phyloP scores from a whole-genome alignment of 768 basidiomycete species.

The Amanita molliuscula region DNA sequence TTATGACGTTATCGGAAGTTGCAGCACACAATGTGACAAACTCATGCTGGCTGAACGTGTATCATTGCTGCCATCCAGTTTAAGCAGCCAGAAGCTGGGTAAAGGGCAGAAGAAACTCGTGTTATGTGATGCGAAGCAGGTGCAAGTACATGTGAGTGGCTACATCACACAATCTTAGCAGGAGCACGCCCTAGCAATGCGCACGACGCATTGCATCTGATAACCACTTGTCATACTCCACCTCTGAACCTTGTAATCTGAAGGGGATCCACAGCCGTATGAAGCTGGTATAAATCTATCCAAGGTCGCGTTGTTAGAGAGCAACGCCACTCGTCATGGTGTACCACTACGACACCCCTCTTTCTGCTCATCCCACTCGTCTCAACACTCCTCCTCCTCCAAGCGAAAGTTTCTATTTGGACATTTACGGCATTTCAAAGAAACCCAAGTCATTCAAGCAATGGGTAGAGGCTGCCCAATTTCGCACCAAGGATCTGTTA shows the following conservation, averaged over 20 bases:
- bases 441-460: conserved; percentile 14
- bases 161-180: not conserved
- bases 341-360: not conserved
- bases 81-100: not conserved
- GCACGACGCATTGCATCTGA: conserved; percentile 1
- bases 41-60: not conserved
- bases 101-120: not conserved
- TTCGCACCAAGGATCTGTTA: conserved; percentile 9
- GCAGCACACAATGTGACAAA: not conserved
- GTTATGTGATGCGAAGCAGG: not conserved
- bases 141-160: not conserved
- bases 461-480: conserved; percentile 12
- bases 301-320: not conserved
- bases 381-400: conserved; percentile 2
- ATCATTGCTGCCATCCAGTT: not conserved
- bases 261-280: not conserved
- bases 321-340: not conserved
- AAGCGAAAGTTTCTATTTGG: conserved; percentile 3
- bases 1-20: no score
- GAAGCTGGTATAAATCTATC: not conserved
- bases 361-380: not conserved
- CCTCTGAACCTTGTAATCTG: not conserved
- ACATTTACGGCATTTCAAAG: conserved; percentile 10
- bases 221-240: not conserved
- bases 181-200: not conserved